Base-by-base conservation (phyloP, 2,329 filamentous ascomycete genomes). In the Colletotrichum plurivorum region DNA sequence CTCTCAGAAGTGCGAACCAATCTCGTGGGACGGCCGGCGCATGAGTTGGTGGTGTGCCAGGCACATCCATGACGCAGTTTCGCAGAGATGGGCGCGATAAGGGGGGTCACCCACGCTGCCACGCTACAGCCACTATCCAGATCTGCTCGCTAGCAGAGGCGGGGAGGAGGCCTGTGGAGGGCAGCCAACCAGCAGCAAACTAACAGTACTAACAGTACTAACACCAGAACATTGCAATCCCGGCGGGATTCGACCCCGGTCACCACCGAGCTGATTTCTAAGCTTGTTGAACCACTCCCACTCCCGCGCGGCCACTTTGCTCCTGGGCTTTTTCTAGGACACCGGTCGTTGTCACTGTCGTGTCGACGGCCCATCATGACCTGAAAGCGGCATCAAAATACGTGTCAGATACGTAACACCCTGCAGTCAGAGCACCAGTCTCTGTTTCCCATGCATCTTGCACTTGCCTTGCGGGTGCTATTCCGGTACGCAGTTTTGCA, bases 51-150 rank as follows among this genome's bases (percentile, higher is more conserved):
- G 60, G 48, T 31, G 31, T 65, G 53, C 41, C 65, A 59, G 65
- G 65, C 41, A 53, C 64, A 68, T 68, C 65, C 65, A 69, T 69
- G 66, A 69, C 66, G 66, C 66, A 60, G 62, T 60, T 52, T 65
- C 51, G 61, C 62, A 56, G 58, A 45, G 31, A 66, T 60, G 61
- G 15, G 7, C 49, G 66, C 49, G 61, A 66, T 69, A 66, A 66
- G 55, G 66, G 61, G 66, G 51, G 60, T 16, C 16, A 48, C 55
- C 20, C 20, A 45, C 22, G 18, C 55, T 31, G 25, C 39, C 39
- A 22, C 22, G 10, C 52, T 58, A 16, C 18, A 51, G 54, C 51
- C 58, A 63, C 58, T n/a, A 49, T 43, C 46, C 52, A 57, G 52
- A 68, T 68, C 65, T 68, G 60, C 20, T 45, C 63, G 52, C 20